A percentile compares a stretch with the other conserved stretches of the same genome.
phyloP scores from a whole-genome alignment of 306 rosid species.

The Medicago truncatula region MtrunA17r5.0-ANR NC_053044.1:53948001-53948500 shows the following conservation, averaged over 20 bases:
- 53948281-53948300: constrained; percentile 51
- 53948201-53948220: constrained; percentile 82
- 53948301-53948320: constrained; percentile 48
- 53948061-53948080: constrained; percentile 54
- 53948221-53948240: constrained; percentile 84
- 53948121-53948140: constrained; percentile 82
- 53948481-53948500: constrained; percentile 17
- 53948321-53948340: constrained; percentile 56
- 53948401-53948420: constrained; percentile 11
- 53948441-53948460: constrained; percentile 39
- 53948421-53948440: constrained; percentile 4
- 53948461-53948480: constrained; percentile 46
- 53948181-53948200: constrained; percentile 96
- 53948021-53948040: constrained; percentile 77
- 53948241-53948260: constrained; percentile 73
- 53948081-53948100: constrained; percentile 87
- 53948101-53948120: constrained; percentile 76
- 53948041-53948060: constrained; percentile 53
- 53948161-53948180: constrained; percentile 74
- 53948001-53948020: constrained; percentile 63
- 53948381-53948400: constrained; percentile 58
- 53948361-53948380: constrained; percentile 80
- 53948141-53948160: constrained; percentile 69
- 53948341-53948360: constrained; percentile 58
- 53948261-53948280: constrained; percentile 65